Evolutionary conservation across 2,329 filamentous ascomycete species (phyloP).

Genomic region (Trichoderma brevicompactum): DNA sequence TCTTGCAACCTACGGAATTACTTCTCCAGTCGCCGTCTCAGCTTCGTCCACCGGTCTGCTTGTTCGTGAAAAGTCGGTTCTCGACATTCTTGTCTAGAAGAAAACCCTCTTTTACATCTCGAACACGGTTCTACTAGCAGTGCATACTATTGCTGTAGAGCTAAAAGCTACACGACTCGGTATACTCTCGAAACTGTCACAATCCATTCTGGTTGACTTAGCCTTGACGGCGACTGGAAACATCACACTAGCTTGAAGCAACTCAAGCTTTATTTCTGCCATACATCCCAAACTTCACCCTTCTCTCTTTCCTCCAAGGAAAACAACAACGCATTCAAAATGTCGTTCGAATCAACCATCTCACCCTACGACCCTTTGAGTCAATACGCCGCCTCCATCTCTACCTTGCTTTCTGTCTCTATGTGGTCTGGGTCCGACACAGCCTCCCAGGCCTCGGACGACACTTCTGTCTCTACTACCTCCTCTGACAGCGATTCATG

Average conservation of each 20-base stretch:
- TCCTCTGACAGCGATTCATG: conserved; percentile 59
- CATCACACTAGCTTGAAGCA: conserved; percentile 40
- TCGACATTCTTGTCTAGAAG: conserved; percentile 42
- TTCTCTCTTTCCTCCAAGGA: not conserved
- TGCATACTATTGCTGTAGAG: conserved; percentile 49
- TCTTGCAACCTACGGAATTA: conserved; percentile 55
- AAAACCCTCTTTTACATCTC: conserved; percentile 47
- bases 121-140: conserved; percentile 47
- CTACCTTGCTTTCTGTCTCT: conserved; percentile 75
- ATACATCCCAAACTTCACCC: not conserved
- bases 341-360: conserved; percentile 59
- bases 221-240: conserved; percentile 60
- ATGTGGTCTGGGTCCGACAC: conserved; percentile 70
- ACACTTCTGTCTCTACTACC: conserved; percentile 66
- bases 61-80: conserved; percentile 56
- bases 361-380: conserved; percentile 55
- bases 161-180: conserved; percentile 46
- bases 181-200: conserved; percentile 38
- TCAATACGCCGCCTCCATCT: conserved; percentile 59
- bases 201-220: conserved; percentile 53
- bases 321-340: conserved; percentile 51
- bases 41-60: conserved; percentile 64
- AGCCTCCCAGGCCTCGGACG: conserved; percentile 71
- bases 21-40: conserved; percentile 66
- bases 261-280: not conserved